These are phyloP conservation scores for Toxoplasma gondii DNA, from an alignment of 169 alveolate genomes.

Conservation along the genomic window DNA sequence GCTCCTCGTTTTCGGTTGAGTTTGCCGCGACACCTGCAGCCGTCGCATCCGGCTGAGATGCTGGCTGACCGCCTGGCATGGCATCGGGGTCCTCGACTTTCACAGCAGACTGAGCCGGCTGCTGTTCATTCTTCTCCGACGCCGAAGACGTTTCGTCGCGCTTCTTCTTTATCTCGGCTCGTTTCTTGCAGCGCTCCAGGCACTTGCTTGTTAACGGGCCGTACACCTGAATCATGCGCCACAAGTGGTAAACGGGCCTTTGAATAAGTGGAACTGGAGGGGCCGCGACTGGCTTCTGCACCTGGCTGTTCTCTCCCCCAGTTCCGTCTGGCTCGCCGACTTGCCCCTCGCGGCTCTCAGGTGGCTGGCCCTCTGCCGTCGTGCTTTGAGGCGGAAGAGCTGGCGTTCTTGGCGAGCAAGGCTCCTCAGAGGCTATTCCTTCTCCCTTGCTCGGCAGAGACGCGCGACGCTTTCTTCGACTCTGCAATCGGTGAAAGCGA, in stretches of 20 bases:
- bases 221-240: slow-evolving; percentile 62
- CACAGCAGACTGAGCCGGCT: background rate
- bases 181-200: slow-evolving; percentile 23
- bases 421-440: too few species aligned
- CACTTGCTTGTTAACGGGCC: slow-evolving; percentile 56
- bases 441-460: too few species aligned
- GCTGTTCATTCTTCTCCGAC: background rate
- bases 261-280: background rate
- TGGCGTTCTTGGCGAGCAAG: too few species aligned
- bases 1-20: too few species aligned
- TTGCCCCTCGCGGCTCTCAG: background rate
- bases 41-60: background rate
- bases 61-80: background rate
- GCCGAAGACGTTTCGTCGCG: slow-evolving; percentile 21
- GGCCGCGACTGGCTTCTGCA: background rate
- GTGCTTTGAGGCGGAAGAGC: background rate
- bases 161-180: background rate
- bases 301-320: background rate
- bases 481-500: background rate
- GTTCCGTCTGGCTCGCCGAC: background rate
- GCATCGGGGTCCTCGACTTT: background rate
- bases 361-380: background rate
- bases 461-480: background rate
- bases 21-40: too few species aligned
- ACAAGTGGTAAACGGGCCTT: slow-evolving; percentile 35